Evolutionary conservation across 768 basidiomycete species (phyloP).

Genomic region (Kockovaella imperatae): DNA sequence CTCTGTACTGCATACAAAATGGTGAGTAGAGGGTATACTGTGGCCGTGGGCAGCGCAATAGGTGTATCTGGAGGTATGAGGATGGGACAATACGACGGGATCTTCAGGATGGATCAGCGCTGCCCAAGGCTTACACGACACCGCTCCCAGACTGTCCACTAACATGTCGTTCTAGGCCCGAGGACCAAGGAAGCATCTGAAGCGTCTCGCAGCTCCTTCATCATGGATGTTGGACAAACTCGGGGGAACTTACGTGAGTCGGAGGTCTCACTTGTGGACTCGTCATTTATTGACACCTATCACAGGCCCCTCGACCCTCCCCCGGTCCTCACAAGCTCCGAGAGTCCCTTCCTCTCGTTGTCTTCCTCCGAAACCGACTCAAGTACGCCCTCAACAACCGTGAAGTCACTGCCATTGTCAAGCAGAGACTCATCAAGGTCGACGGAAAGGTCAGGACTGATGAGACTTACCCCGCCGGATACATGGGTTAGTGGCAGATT

Average conservation of each 20-base stretch:
- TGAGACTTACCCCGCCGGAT: constrained; percentile 90
- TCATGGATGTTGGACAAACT: constrained; percentile 99
- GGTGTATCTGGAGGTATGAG: too few species aligned
- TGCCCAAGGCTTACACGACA: too few species aligned
- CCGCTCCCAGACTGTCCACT: not conserved
- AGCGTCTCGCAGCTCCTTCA: constrained; percentile 92
- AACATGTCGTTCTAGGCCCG: constrained; percentile 56
- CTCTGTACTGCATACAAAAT: too few species aligned
- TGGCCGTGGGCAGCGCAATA: too few species aligned
- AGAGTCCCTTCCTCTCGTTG: constrained; percentile 91
- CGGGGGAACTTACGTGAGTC: constrained; percentile 49
- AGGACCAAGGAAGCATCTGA: constrained; percentile 98
- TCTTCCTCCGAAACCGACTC: constrained; percentile 97
- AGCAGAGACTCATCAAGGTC: constrained; percentile 95
- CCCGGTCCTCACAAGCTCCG: constrained; percentile 99
- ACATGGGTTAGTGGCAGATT: constrained; percentile 67
- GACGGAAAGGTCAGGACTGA: constrained; percentile 98
- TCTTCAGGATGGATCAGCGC: too few species aligned
- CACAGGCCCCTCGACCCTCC: constrained; percentile 82
- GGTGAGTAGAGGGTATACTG: too few species aligned
- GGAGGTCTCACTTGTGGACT: not conserved
- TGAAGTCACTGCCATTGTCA: constrained; percentile 91
- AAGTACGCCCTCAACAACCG: constrained; percentile 97
- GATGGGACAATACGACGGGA: too few species aligned
- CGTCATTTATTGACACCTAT: constrained; percentile 1